Base-by-base conservation (phyloP, 148 eudicot genomes). In the Camellia lanceoleosa region DNA sequence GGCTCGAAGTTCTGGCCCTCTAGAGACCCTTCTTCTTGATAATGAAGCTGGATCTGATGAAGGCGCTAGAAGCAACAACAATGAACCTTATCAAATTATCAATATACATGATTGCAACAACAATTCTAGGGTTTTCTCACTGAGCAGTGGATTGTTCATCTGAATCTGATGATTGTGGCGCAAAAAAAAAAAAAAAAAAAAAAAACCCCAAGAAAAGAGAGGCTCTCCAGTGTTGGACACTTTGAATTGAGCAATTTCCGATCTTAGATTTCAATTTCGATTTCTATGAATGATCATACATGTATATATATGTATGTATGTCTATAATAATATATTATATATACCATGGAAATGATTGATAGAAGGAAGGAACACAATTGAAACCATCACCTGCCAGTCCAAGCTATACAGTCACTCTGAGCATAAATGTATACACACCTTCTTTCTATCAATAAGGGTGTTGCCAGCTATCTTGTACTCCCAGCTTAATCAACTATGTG, bases 11-110 rank as follows among this genome's bases (percentile, higher is more conserved):
- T 11, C 90, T 90, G 20, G 97, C 98, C 18, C 89, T 86, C 76
- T 87, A 88, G 66, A 94, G 92, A 81, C 97, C 98, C 86, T 92
- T 94, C 85, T 94, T 94, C 87, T 94, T 30, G 38, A 30, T 30
- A 30, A 30, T 30, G 23, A 23, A 23, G 23, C 23, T 23, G 23
- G 23, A 23, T 23, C 23, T 23, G 23, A 23, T 23, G 23, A 23
- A 94, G 13, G 88, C 93, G 85, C 94, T 94, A 8, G 98, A 94
- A 56, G 89, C 90, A 61, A 91, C 86, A 15, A 94, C 94, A 13
- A 85, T 82, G 78, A 92, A 88, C 83, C 98, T 92, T 61, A 83
- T 86, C 74, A 88, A 78, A 88, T 94, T 93, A 73, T 83, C 86
- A 74, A 59, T 83, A 83, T 81, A 87, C 98, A 94, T 94, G 76